Percentiles rank a stretch among this genome's conserved stretches.
phyloP scores from a whole-genome alignment of 345 rosid species.

The Eucalyptus sp. region DNA sequence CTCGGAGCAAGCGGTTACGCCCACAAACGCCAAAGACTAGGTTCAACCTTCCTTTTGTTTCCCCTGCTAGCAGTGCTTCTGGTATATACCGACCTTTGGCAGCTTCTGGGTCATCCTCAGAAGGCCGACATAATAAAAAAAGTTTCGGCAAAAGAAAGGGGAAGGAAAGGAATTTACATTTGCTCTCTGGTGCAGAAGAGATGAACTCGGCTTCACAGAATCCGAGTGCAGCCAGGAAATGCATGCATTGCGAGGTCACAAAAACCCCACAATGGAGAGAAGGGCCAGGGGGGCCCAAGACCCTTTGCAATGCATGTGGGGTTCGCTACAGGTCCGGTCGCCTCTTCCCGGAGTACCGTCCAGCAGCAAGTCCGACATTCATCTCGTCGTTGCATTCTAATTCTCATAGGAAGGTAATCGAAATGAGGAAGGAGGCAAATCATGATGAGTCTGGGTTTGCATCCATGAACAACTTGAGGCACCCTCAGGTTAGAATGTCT shows the following conservation, averaged over 20 bases:
- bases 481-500: background rate
- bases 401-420: conserved; percentile 67
- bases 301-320: conserved; percentile 93
- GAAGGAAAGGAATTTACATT: conserved; percentile 16
- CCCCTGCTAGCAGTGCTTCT: background rate
- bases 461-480: background rate
- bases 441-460: background rate
- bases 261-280: conserved; percentile 95
- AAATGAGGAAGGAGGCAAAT: conserved; percentile 52
- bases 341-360: conserved; percentile 82
- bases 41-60: conserved; percentile 1
- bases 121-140: conserved; percentile 11
- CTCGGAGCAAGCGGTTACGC: conserved; percentile 67
- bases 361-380: conserved; percentile 82
- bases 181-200: conserved; percentile 12
- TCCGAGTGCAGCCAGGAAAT: conserved; percentile 25
- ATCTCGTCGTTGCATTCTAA: conserved; percentile 60
- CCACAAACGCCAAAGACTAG: conserved; percentile 10
- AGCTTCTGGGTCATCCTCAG: conserved; percentile 24
- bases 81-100: background rate
- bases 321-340: conserved; percentile 87
- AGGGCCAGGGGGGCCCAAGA: conserved; percentile 89
- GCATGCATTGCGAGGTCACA: conserved; percentile 67
- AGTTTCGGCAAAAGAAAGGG: conserved; percentile 22
- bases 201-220: conserved; percentile 3